Conservation (phyloP, 1,139 yeast genomes). For the Suhomyces wounanorum region DNA sequence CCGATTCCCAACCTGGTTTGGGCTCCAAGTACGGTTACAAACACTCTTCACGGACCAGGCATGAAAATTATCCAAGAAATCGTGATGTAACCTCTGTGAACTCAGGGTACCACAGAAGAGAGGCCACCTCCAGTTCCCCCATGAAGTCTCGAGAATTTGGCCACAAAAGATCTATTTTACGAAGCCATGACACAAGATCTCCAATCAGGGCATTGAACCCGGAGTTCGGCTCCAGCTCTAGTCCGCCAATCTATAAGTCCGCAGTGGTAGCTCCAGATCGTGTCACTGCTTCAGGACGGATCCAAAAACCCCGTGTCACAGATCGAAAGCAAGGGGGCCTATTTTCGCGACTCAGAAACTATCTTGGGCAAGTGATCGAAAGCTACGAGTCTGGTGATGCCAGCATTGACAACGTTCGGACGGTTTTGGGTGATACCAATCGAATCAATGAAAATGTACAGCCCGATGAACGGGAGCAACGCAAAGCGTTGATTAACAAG, state of each 20-base stretch:
- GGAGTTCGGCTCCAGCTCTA: background rate
- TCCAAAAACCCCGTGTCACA: background rate
- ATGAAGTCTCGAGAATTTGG: background rate
- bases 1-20: background rate
- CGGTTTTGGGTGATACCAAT: slow-evolving; percentile 2
- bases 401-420: slow-evolving; percentile 12
- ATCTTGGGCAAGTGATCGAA: slow-evolving; percentile 14
- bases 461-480: background rate
- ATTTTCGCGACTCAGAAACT: slow-evolving; percentile 12
- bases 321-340: slow-evolving; percentile 3
- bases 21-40: background rate
- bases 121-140: background rate
- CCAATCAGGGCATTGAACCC: background rate
- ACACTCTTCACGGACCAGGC: background rate
- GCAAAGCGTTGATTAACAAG: background rate
- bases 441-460: background rate
- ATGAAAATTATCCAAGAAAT: background rate
- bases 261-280: background rate
- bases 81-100: background rate
- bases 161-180: background rate
- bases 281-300: background rate
- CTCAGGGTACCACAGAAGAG: background rate
- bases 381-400: slow-evolving; percentile 13
- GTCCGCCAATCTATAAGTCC: background rate
- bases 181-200: background rate